Base-by-base conservation (phyloP, 768 basidiomycete species). In the Rubroboletus pulcherrimus region DNA sequence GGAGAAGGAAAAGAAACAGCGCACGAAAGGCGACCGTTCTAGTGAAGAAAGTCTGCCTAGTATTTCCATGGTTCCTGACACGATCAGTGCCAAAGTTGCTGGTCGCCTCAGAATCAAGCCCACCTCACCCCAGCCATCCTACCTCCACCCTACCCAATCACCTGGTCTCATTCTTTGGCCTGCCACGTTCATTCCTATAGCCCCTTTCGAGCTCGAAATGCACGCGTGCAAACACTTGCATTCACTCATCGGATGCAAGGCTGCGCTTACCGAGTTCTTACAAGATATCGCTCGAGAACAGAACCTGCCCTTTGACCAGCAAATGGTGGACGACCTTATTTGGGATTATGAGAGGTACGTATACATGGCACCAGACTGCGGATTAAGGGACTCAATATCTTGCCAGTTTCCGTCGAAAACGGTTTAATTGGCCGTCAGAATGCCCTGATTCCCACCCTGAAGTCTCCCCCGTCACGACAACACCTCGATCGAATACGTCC, bases 201-300 rank as follows among this genome's bases (percentile, higher is more conserved):
- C 75, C 0, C 77, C 86, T 24, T 64, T 68, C 4, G 87, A 87
- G 64, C 73, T 90, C 34, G 88, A 90, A 72, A 83, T 87, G 83
- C 85, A 89, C 62, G 77, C 82, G n/a, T 85, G 83, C 71, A 86
- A 83, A 70, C 77, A 84, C 63, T 71, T 89, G 47, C 85, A 90
- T 64, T 77, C 77, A 7, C 66, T 91, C 3, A 73, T 91, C 26
- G 81, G 81, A 31, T 86, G 82, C 64, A 81, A 82, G 63, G 74
- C 75, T 35, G 85, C 87, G 5, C 71, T 91, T 10, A 65, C 60
- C 7, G 81, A 81, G 43, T 84, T 73, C 63, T 63, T 86, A 14
- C 49, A 66, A 19, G 75, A 77, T 29, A 48, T 72, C 7, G 60
- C 71, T 41, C 63, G 63, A 37, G 60, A 65, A 10, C 67, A 65